Percentiles rank a stretch among this genome's conserved stretches.
Evolutionary conservation across 164 flowering plant genomes (phyloP).

Genomic region (Platanus orientalis): DNA sequence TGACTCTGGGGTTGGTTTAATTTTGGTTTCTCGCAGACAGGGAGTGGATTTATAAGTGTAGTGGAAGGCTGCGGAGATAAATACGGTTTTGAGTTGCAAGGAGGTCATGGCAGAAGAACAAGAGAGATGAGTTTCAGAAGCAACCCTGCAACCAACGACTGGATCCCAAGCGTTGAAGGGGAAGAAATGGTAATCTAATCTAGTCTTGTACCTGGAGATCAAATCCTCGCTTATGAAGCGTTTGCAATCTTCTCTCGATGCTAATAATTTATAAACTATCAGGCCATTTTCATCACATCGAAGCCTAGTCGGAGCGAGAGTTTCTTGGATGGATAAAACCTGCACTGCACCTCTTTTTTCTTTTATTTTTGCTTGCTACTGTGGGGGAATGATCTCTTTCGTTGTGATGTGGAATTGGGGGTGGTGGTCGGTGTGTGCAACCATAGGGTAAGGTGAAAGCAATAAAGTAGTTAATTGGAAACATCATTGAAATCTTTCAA

Average conservation of each 20-base stretch:
- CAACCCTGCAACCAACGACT: conserved; percentile 45
- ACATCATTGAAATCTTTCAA: no score
- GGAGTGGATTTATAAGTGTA: conserved; percentile 56
- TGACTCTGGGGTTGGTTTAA: background rate
- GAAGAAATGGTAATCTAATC: conserved; percentile 12
- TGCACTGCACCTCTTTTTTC: no score
- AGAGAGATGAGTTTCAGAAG: conserved; percentile 15
- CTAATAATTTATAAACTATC: background rate
- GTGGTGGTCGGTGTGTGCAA: no score
- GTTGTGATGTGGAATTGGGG: no score
- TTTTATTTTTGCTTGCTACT: no score
- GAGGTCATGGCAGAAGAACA: background rate
- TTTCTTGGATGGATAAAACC: background rate
- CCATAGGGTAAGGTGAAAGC: no score
- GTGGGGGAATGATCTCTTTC: no score
- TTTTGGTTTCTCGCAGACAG: conserved; percentile 33
- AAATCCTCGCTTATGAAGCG: background rate
- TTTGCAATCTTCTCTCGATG: background rate
- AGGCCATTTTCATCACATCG: conserved; percentile 11
- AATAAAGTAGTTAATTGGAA: no score
- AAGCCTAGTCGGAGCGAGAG: conserved; percentile 25
- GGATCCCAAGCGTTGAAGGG: conserved; percentile 29
- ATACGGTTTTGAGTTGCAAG: conserved; percentile 10
- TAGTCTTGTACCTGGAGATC: background rate
- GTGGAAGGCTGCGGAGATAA: conserved; percentile 22